Conservation (phyloP, 2,329 filamentous ascomycete genomes). For the Beauveria caledonica region DNA sequence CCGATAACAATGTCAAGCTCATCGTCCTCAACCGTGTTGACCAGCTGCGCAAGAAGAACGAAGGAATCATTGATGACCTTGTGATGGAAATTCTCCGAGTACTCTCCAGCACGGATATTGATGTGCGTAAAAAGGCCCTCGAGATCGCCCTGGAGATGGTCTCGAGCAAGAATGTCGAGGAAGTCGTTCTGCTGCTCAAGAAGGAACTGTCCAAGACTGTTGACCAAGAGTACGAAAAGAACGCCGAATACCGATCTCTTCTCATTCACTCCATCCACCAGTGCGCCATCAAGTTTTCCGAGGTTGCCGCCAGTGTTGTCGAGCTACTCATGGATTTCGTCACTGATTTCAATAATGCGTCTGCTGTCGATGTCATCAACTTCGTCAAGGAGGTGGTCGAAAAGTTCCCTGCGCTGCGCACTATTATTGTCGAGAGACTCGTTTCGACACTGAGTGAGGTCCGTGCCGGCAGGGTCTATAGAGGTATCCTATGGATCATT, state of each 20-base stretch:
- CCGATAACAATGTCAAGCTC: slow-evolving; percentile 98
- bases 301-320: slow-evolving; percentile 93
- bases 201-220: slow-evolving; percentile 97
- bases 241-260: slow-evolving; percentile 86
- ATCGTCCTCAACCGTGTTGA: slow-evolving; percentile 95
- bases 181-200: slow-evolving; percentile 91
- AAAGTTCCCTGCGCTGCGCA: slow-evolving; percentile 85
- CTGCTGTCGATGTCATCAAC: slow-evolving; percentile 93
- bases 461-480: slow-evolving; percentile 92
- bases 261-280: slow-evolving; percentile 97
- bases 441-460: slow-evolving; percentile 90
- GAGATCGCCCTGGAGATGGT: slow-evolving; percentile 94
- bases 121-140: slow-evolving; percentile 87
- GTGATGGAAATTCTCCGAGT: slow-evolving; percentile 97
- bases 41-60: slow-evolving; percentile 76
- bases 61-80: slow-evolving; percentile 84
- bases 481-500: slow-evolving; percentile 94
- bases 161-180: slow-evolving; percentile 96
- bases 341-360: slow-evolving; percentile 93
- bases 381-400: slow-evolving; percentile 99
- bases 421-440: slow-evolving; percentile 78
- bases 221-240: slow-evolving; percentile 98
- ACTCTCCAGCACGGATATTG: slow-evolving; percentile 88
- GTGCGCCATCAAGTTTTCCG: slow-evolving; percentile 97
- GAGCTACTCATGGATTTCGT: slow-evolving; percentile 99